A percentile compares a stretch with the other conserved stretches of the same genome.
These are phyloP conservation scores for Psilocybe subaeruginosa DNA, from an alignment of 768 basidiomycete species.

Conservation along the genomic window DNA sequence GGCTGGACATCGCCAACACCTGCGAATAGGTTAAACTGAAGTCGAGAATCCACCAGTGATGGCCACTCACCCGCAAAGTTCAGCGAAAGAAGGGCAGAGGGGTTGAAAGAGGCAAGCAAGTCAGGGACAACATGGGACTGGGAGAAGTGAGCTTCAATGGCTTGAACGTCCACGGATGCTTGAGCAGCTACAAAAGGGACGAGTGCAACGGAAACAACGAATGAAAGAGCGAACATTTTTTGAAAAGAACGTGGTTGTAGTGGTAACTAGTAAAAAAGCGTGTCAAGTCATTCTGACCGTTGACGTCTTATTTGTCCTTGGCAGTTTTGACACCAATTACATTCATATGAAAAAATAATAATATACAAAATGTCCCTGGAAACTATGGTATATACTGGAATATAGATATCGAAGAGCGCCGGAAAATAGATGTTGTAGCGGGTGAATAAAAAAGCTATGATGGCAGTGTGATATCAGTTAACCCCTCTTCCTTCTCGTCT, in stretches of 20 bases:
- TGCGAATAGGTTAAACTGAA: conserved; percentile 13
- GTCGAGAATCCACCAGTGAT: too few relatives aligned
- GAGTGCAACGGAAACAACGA: conserved; percentile 40
- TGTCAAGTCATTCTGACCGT: background rate
- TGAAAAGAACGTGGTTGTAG: conserved; percentile 7
- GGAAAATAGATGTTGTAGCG: conserved; percentile 1
- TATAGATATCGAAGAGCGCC: conserved; percentile 2
- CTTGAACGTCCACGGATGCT: conserved; percentile 49
- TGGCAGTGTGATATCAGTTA: background rate
- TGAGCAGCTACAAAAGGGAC: conserved; percentile 50
- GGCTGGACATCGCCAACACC: conserved; percentile 52
- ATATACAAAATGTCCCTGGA: conserved; percentile 4
- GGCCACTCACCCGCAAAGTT: conserved; percentile 41
- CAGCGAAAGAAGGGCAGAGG: conserved; percentile 58
- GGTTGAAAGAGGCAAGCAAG: conserved; percentile 61
- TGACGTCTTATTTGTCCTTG: conserved; percentile 1
- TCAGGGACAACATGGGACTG: conserved; percentile 65
- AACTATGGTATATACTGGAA: conserved; percentile 8
- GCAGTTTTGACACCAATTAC: background rate
- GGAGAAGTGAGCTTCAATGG: conserved; percentile 70
- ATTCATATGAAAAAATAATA: conserved; percentile 1
- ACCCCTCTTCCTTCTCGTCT: conserved; percentile 5
- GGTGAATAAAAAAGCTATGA: background rate
- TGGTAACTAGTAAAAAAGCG: background rate
- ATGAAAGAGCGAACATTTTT: conserved; percentile 35